Conservation (phyloP, 495 filamentous ascomycete genomes). For the Aspergillus sclerotioniger region DNA sequence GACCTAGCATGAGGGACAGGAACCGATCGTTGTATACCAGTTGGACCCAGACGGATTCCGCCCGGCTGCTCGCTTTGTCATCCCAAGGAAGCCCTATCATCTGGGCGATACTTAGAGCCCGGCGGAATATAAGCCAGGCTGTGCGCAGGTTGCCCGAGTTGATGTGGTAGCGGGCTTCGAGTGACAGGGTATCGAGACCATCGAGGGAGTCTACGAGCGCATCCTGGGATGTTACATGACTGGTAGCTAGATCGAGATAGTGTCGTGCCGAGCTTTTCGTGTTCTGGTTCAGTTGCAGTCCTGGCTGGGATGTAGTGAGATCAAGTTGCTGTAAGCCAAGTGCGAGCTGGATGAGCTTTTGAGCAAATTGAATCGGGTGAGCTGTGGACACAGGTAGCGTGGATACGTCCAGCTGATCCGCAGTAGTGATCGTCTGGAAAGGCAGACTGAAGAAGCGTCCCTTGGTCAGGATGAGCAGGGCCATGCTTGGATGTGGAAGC, state of each 20-base stretch:
- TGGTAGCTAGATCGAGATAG: conserved; percentile 35
- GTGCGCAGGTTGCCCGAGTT: conserved; percentile 42
- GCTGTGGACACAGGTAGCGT: conserved; percentile 26
- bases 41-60: conserved; percentile 40
- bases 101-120: conserved; percentile 41
- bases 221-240: conserved; percentile 49
- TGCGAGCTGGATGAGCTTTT: conserved; percentile 44
- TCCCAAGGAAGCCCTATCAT: conserved; percentile 31
- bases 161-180: conserved; percentile 42
- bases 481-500: neutral
- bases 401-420: too few species aligned
- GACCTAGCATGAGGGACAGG: conserved; percentile 43
- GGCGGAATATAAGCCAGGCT: conserved; percentile 43
- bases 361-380: conserved; percentile 46
- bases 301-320: conserved; percentile 18
- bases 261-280: conserved; percentile 23
- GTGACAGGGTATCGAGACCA: conserved; percentile 46
- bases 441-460: neutral
- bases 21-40: conserved; percentile 45
- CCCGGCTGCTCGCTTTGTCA: conserved; percentile 8
- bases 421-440: neutral
- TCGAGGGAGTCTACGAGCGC: conserved; percentile 48
- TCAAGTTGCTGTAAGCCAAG: conserved; percentile 49
- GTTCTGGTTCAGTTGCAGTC: conserved; percentile 31
- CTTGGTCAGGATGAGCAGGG: neutral